phyloP scores from a whole-genome alignment of 176 grass and related monocot species.

The Tuctoria greenei region DNA sequence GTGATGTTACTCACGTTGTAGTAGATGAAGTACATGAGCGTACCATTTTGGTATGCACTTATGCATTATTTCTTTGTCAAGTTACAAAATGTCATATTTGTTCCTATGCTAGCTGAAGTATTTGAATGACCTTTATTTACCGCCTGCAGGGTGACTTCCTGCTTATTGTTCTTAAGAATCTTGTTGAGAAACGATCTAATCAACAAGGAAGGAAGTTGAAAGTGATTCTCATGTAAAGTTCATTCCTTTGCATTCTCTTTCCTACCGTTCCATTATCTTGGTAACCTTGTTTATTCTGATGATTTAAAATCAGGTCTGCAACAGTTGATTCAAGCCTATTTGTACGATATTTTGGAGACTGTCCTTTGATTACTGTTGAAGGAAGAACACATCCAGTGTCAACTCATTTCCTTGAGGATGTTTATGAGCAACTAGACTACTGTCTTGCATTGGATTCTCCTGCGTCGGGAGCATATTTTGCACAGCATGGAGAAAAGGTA shows the following conservation, averaged over 20 bases:
- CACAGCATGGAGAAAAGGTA: slow-evolving; percentile 68
- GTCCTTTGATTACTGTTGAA: slow-evolving; percentile 94
- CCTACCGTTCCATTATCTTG: slow-evolving; percentile 10
- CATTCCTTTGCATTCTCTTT: slow-evolving; percentile 20
- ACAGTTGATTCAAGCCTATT: slow-evolving; percentile 93
- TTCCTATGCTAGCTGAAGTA: slow-evolving; percentile 45
- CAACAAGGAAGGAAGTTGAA: slow-evolving; percentile 62
- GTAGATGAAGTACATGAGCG: slow-evolving; percentile 98
- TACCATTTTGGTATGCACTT: slow-evolving; percentile 83
- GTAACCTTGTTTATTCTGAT: slow-evolving; percentile 5
- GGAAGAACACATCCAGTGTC: slow-evolving; percentile 96
- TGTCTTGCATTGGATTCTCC: slow-evolving; percentile 83
- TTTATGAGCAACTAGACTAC: slow-evolving; percentile 89
- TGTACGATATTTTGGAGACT: slow-evolving; percentile 79
- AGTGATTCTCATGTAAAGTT: slow-evolving; percentile 92
- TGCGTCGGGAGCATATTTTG: slow-evolving; percentile 66
- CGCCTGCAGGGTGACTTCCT: slow-evolving; percentile 77
- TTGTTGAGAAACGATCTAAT: slow-evolving; percentile 75
- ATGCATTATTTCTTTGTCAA: slow-evolving; percentile 25
- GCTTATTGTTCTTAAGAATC: slow-evolving; percentile 82
- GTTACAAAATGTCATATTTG: slow-evolving; percentile 29
- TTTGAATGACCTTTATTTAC: slow-evolving; percentile 37
- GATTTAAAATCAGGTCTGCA: slow-evolving; percentile 76
- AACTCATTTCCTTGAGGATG: slow-evolving; percentile 85
- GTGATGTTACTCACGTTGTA: slow-evolving; percentile 89